These are phyloP conservation scores for Gossypium anomalum DNA, from an alignment of 345 rosid species.

Conservation along the genomic window DNA sequence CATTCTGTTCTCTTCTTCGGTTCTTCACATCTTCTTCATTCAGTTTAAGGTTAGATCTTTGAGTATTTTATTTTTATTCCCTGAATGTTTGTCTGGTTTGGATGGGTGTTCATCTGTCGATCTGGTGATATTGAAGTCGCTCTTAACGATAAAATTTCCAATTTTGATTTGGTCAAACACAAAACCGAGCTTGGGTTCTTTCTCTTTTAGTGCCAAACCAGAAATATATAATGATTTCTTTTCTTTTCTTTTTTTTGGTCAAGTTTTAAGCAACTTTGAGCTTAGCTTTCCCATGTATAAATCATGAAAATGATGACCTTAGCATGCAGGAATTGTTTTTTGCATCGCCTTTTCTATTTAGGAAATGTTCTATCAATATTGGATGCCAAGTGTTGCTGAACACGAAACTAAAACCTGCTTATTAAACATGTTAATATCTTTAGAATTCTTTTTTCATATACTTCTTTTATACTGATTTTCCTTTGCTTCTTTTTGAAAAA, in stretches of 20 bases:
- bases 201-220: background rate
- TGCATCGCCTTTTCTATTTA: background rate
- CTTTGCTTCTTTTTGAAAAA: background rate
- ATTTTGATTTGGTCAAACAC: background rate
- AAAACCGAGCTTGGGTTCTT: background rate
- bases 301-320: background rate
- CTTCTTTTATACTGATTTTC: too few relatives aligned
- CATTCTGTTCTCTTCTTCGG: background rate
- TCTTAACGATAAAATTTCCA: background rate
- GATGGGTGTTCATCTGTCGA: background rate
- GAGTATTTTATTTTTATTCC: background rate
- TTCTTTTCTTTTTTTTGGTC: background rate
- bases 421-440: background rate
- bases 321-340: background rate
- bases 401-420: background rate
- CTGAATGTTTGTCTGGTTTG: background rate
- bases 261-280: background rate
- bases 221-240: background rate
- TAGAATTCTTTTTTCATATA: background rate
- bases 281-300: background rate
- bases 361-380: background rate
- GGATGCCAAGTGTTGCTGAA: background rate
- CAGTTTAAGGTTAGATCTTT: slow-evolving; percentile 1
- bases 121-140: background rate
- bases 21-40: slow-evolving; percentile 1